phyloP scores from a whole-genome alignment of 129 eudicot species.

The Pseudognaphalium luteoalbum region DNA sequence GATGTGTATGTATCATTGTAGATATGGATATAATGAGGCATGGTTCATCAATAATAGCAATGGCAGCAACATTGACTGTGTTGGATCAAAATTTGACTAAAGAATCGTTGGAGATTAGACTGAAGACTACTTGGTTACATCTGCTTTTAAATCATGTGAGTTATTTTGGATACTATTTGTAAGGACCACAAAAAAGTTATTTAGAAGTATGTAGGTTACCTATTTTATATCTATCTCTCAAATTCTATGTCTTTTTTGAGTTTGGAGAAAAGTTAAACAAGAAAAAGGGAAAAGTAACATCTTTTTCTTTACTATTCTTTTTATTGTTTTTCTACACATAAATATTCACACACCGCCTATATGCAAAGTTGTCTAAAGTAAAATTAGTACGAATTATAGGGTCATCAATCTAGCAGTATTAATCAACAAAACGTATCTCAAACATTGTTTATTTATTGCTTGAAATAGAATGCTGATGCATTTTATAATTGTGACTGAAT shows the following conservation, averaged over 20 bases:
- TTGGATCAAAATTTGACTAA: conserved; percentile 49
- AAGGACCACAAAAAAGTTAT: conserved; percentile 10
- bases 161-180: conserved; percentile 1
- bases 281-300: background rate
- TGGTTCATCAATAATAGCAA: conserved; percentile 52
- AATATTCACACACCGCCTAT: too few species aligned
- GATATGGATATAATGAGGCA: conserved; percentile 41
- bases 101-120: conserved; percentile 46
- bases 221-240: background rate
- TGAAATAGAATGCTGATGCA: background rate
- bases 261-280: background rate
- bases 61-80: conserved; percentile 60
- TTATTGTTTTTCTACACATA: background rate
- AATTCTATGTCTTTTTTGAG: background rate
- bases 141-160: conserved; percentile 50
- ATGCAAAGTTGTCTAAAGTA: too few species aligned
- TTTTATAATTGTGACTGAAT: background rate
- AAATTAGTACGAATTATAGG: too few species aligned
- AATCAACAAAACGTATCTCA: too few species aligned
- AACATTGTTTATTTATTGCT: too few species aligned
- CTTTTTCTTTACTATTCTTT: too few species aligned
- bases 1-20: conserved; percentile 19
- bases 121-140: conserved; percentile 31
- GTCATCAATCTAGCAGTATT: too few species aligned
- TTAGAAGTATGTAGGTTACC: conserved; percentile 3